Evolutionary conservation across 345 rosid species (phyloP), one percentile per base, ranked within the genome.

Genomic region (Euclidium syriacum): DNA sequence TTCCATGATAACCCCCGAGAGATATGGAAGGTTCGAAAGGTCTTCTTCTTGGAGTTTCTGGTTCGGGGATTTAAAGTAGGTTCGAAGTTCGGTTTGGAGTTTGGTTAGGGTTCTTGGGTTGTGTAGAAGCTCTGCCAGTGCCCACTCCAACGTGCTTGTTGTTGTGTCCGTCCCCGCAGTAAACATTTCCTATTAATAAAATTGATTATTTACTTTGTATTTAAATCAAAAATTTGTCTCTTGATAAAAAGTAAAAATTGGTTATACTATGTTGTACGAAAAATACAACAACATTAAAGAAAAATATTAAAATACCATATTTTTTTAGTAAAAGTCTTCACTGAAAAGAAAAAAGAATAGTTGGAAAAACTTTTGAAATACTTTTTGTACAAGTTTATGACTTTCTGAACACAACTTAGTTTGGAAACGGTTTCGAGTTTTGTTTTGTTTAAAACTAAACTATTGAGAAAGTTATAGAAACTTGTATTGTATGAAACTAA

Each of bases 121-220:
- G 50, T 52, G 82, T 10, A 88, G 68, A 11, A 90, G 94, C 59
- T 87, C 97, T 0, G 94, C 80, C 83, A 90, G 77, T 36, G 97
- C 91, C 97, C 97, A 90, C 65, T 87, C 95, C 44, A 90, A 68
- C 1, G 94, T 87, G 79, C 92, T 85, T 3, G 95, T 75, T 26
- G 97, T 83, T 22, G 97, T 90, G 64, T 90, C 97, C 2, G 90
- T 90, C 29, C 94, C 97, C 0, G 97, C 97, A 1, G 70, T 71
- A 57, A 90, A 90, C 94, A 90, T 81, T 50, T 90, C 95, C 97
- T 70, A 53, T 12, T 52, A 29, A 20, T 14, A 35, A 15, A 4
- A 39, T 12, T 7, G 14, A 17, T 10, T 15, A 57, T 24, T 14
- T 15, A 5, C 9, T 36, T 34, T 47, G 1, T 33, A 12, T 25